Evolutionary conservation across 176 grass and related monocot species (phyloP).

Genomic region (Puccinellia tenuiflora): DNA sequence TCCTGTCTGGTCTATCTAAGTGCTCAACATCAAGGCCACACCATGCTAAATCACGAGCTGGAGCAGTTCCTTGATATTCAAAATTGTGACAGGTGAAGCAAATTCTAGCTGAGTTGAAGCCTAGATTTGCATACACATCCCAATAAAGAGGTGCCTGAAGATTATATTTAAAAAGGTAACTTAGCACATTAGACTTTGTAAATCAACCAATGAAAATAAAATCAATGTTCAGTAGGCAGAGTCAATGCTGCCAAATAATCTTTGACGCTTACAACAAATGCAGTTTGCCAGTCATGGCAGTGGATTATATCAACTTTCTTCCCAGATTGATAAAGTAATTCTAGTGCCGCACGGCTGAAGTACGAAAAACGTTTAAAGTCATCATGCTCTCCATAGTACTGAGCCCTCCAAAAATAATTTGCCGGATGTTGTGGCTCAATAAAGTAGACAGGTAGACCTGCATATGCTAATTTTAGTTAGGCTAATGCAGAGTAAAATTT

Average conservation of each 20-base stretch:
- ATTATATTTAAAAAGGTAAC: background rate
- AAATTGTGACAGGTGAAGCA: conserved; percentile 99
- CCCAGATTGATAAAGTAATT: conserved; percentile 64
- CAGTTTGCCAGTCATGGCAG: conserved; percentile 99
- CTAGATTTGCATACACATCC: conserved; percentile 80
- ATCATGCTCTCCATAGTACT: conserved; percentile 90
- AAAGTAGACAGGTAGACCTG: conserved; percentile 96
- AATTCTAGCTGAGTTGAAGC: conserved; percentile 92
- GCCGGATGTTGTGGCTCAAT: conserved; percentile 89
- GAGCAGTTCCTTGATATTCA: conserved; percentile 83
- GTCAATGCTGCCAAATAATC: background rate
- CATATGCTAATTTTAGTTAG: conserved; percentile 35
- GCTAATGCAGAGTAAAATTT: background rate
- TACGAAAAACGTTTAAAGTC: conserved; percentile 93
- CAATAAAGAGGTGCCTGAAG: conserved; percentile 90
- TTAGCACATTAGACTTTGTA: background rate
- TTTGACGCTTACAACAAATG: conserved; percentile 70
- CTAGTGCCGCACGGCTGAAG: conserved; percentile 87
- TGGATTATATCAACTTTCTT: conserved; percentile 98
- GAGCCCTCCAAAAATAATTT: conserved; percentile 80
- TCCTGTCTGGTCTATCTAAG: conserved; percentile 80
- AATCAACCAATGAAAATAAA: conserved; percentile 14
- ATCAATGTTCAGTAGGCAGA: conserved; percentile 14
- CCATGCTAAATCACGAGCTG: conserved; percentile 71
- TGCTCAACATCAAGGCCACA: conserved; percentile 86